These are phyloP conservation scores for Corinectria fuckeliana DNA, from an alignment of 2,329 filamentous ascomycete genomes.

Conservation along the genomic window DNA sequence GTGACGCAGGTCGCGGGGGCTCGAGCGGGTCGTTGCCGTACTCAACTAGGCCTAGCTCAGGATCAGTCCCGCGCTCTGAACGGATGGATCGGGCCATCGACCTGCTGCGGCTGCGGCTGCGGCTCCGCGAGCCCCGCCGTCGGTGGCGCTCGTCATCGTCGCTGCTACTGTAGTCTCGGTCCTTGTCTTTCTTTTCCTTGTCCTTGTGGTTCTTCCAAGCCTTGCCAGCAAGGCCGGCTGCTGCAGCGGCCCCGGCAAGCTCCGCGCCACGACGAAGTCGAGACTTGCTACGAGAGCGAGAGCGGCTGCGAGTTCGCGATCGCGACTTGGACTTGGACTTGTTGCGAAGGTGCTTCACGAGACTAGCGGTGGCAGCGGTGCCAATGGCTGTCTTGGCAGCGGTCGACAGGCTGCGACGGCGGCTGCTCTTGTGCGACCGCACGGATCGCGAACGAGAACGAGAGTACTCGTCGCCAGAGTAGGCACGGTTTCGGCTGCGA, in stretches of 20 bases:
- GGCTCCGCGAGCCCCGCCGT: conserved; percentile 45
- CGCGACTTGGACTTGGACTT: conserved; percentile 54
- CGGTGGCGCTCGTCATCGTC: conserved; percentile 47
- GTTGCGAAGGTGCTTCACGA: conserved; percentile 63
- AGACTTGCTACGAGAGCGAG: conserved; percentile 53
- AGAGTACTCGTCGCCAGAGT: conserved; percentile 51
- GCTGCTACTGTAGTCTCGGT: conserved; percentile 30
- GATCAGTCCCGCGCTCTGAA: conserved; percentile 64
- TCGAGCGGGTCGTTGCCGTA: conserved; percentile 66
- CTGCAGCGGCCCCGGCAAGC: conserved; percentile 65
- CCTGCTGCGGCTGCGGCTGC: conserved; percentile 53
- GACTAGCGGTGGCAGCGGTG: conserved; percentile 62
- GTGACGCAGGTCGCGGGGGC: conserved; percentile 43
- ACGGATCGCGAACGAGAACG: conserved; percentile 51
- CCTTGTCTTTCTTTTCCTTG: conserved; percentile 59
- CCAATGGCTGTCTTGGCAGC: conserved; percentile 64
- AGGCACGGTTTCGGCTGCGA: conserved; percentile 45
- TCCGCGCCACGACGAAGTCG: conserved; percentile 62
- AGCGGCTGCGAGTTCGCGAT: conserved; percentile 31
- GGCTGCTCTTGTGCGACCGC: conserved; percentile 47
- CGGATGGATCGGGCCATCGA: conserved; percentile 58
- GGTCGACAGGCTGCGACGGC: conserved; percentile 54
- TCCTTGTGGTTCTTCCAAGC: conserved; percentile 66
- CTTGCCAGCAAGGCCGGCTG: conserved; percentile 66
- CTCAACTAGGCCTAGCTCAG: conserved; percentile 72